These are phyloP conservation scores for Fraxinus angustifolia DNA, from an alignment of 305 asterid genomes.

Conservation along the genomic window DNA sequence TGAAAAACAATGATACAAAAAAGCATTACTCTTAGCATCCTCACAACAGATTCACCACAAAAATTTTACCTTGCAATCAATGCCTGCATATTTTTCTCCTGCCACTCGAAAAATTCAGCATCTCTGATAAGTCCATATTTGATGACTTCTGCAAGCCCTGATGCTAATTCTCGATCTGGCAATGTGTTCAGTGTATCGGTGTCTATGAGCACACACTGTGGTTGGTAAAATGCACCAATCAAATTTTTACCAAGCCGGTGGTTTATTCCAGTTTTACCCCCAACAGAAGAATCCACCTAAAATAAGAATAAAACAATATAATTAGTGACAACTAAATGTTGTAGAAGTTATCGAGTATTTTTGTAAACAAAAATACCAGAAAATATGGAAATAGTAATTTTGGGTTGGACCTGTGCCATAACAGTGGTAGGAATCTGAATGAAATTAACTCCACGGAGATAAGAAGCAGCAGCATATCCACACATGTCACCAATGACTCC, in stretches of 20 bases:
- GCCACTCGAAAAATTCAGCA: conserved; percentile 87
- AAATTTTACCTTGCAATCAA: conserved; percentile 65
- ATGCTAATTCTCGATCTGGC: conserved; percentile 91
- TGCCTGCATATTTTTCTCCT: conserved; percentile 76
- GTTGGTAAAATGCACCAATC: conserved; percentile 96
- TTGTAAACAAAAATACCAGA: conserved; percentile 2
- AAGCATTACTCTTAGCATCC: background rate
- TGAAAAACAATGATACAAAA: background rate
- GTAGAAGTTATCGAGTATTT: background rate
- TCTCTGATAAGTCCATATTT: conserved; percentile 92
- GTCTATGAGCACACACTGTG: conserved; percentile 92
- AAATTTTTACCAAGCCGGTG: conserved; percentile 90
- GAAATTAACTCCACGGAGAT: conserved; percentile 91
- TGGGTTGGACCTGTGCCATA: conserved; percentile 83
- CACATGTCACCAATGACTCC: conserved; percentile 99
- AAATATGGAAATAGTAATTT: conserved; percentile 15
- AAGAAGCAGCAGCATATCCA: conserved; percentile 98
- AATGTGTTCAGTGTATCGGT: conserved; percentile 78
- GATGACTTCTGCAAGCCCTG: conserved; percentile 92
- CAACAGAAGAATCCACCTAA: conserved; percentile 96
- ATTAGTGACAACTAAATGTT: conserved; percentile 1
- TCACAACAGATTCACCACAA: conserved; percentile 5
- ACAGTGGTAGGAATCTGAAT: conserved; percentile 98
- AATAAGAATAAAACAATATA: conserved; percentile 2
- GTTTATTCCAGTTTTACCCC: conserved; percentile 98